Percentiles rank a stretch among this genome's conserved stretches.
Evolutionary conservation across 2,329 filamentous ascomycete species (phyloP).

Genomic region (Fusarium clavum): DNA sequence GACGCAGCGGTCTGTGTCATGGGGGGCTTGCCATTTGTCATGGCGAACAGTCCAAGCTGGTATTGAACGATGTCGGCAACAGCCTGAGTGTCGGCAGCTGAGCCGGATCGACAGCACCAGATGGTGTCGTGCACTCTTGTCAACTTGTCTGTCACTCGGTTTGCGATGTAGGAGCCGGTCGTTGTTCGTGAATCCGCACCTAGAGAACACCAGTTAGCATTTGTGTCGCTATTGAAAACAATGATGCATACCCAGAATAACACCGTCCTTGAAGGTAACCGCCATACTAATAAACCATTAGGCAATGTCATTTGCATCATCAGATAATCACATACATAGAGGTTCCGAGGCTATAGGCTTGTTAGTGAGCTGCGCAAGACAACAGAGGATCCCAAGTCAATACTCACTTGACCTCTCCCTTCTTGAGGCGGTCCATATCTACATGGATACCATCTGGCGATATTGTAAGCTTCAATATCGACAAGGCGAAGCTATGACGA

Average conservation of each 20-base stretch:
- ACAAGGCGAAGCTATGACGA: constrained; percentile 36
- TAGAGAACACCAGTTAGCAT: constrained; percentile 47
- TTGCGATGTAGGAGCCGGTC: constrained; percentile 97
- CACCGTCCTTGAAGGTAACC: constrained; percentile 97
- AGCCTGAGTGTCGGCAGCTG: constrained; percentile 96
- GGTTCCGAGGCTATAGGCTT: constrained; percentile 81
- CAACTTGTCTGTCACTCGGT: constrained; percentile 98
- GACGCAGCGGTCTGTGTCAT: constrained; percentile 95
- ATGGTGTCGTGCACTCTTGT: constrained; percentile 99
- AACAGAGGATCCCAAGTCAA: not conserved
- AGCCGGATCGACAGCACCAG: constrained; percentile 99
- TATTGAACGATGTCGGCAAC: constrained; percentile 98
- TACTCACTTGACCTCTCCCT: constrained; percentile 96
- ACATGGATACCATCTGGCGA: constrained; percentile 94
- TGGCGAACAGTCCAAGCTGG: constrained; percentile 91
- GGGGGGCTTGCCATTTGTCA: constrained; percentile 88
- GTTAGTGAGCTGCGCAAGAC: constrained; percentile 38
- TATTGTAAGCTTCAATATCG: constrained; percentile 40
- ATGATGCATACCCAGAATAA: constrained; percentile 78
- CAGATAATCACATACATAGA: constrained; percentile 79
- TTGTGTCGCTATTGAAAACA: not conserved
- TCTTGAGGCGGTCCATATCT: constrained; percentile 99
- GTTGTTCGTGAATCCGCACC: constrained; percentile 97
- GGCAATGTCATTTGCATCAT: constrained; percentile 39
- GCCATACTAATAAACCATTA: constrained; percentile 78